Evolutionary conservation across 164 flowering plant genomes (phyloP), one percentile per base, ranked within the genome.

Genomic region (Sedum album): DNA sequence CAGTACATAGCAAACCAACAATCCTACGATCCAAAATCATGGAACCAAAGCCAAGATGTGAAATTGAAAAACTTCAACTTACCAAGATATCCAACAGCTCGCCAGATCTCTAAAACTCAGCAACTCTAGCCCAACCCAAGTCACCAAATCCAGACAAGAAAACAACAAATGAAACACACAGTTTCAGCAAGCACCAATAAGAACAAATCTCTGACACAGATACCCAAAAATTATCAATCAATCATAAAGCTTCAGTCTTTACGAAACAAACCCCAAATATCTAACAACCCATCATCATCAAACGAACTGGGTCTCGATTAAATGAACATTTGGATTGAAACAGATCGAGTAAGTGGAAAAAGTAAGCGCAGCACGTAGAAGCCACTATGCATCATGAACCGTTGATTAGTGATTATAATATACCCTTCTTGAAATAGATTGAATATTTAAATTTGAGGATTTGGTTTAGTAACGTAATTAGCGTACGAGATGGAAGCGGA

Each of bases 331-430:
- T 44, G 15, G 33, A 30, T 26, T 33, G 61, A 15, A 57, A 57
- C 62, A 57, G 33, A 25, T 55, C 31, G 62, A 30, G 30, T 25
- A 14, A 6, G 8, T 44, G 18, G 17, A 26, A 8, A 21, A 53
- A 53, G 60, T 26, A 28, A 57, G 62, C 35, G 31, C 28, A 57
- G 31, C 62, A 57, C 62, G 62, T 57, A 57, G 62, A 33, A 28
- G 62, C 62, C 62, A 57, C 35, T 57, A 26, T 15, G 15, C 1
- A 44, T 1, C 33, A 26, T 28, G 33, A 57, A 26, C 2, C 7
- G 20, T 21, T 6, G 10, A 51, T 51, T 2, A 13, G 9, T 11
- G 7, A 10, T 25, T 21, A 39, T 23, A 26, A 25, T 26, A 21
- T 55, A 23, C 13, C 23, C 23, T 10, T 55, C 13, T 30, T 15